Base-by-base conservation (phyloP, 2,329 filamentous ascomycete genomes). In the Claviceps paspali region DNA sequence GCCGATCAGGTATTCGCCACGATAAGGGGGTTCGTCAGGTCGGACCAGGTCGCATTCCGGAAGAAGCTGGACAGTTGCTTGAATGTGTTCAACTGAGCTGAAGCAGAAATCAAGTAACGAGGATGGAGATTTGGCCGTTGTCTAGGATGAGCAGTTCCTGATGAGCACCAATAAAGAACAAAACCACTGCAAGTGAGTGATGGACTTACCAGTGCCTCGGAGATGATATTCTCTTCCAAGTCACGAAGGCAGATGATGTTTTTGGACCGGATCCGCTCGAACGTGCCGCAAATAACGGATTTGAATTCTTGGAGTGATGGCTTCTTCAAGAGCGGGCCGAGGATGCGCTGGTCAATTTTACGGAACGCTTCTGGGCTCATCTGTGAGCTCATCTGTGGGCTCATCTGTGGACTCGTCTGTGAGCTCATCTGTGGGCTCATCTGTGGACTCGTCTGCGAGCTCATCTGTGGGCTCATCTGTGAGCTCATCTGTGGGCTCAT, bases 1-100 rank as follows among this genome's bases (percentile, higher is more conserved):
- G 65, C 96, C 88, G 63, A 95, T 80, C 57, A 95, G 95, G 63
- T 96, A 96, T 55, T 84, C 84, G 71, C 82, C 85, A 70, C 80
- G 91, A 68, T 95, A 96, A 47, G 86, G 85, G 51, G 82, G 79
- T 60, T 96, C 88, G 60, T 75, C 68, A 42, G 83, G 81, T 56
- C 84, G 76, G 47, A 79, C 79, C 63, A 88, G 83, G 59, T 96
- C 87, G 56, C 77, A 77, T 56, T 92, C 85, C 67, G 75, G 79
- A 46, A 95, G 70, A 60, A 80, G 79, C 60, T 85, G 79, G 59
- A 92, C 83, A 42, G 85, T 91, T 45, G 84, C 79, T 67, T 92
- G 82, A 56, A 94, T 79, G 62, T 86, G 91, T 59, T 77, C 79
- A 56, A 95, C 84, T 45, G 86, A 88, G 52, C 81, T 82, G 57